These are phyloP conservation scores for Penium margaritaceum DNA, from an alignment of 139 green algal genomes.

Conservation along the genomic window DNA sequence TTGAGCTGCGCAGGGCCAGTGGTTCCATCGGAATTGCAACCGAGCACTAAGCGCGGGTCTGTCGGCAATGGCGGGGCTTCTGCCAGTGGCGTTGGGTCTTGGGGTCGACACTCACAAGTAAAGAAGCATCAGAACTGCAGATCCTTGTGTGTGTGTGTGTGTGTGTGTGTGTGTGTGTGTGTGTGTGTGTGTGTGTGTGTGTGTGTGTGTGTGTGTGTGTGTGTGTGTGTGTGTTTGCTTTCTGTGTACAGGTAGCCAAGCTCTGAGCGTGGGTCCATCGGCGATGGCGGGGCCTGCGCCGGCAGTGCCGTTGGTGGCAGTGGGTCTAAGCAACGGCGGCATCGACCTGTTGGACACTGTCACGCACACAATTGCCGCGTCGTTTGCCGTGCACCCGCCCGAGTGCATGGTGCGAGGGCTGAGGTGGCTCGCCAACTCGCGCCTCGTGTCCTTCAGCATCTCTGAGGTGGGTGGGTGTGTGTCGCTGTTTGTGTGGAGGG, in stretches of 20 bases:
- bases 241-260: background rate
- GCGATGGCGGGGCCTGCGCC: slow-evolving; percentile 3
- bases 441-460: slow-evolving; percentile 43
- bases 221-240: background rate
- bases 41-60: too few relatives aligned
- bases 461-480: slow-evolving; percentile 28
- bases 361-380: background rate
- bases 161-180: too few relatives aligned
- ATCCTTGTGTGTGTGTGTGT: too few relatives aligned
- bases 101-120: too few relatives aligned
- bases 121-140: too few relatives aligned
- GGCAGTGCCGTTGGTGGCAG: slow-evolving; percentile 35
- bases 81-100: too few relatives aligned
- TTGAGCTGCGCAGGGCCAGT: too few relatives aligned
- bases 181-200: background rate
- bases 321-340: slow-evolving; percentile 25
- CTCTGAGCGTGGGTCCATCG: too few relatives aligned
- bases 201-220: background rate
- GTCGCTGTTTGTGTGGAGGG: too few relatives aligned
- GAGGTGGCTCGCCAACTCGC: slow-evolving; percentile 41
- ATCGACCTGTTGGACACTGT: slow-evolving; percentile 37
- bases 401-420: slow-evolving; percentile 34
- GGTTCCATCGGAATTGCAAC: too few relatives aligned
- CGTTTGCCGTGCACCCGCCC: slow-evolving; percentile 19
- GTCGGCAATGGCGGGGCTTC: too few relatives aligned